These are phyloP conservation scores for Colletotrichum liaoningense DNA, from an alignment of 2,329 filamentous ascomycete species.

Conservation along the genomic window DNA sequence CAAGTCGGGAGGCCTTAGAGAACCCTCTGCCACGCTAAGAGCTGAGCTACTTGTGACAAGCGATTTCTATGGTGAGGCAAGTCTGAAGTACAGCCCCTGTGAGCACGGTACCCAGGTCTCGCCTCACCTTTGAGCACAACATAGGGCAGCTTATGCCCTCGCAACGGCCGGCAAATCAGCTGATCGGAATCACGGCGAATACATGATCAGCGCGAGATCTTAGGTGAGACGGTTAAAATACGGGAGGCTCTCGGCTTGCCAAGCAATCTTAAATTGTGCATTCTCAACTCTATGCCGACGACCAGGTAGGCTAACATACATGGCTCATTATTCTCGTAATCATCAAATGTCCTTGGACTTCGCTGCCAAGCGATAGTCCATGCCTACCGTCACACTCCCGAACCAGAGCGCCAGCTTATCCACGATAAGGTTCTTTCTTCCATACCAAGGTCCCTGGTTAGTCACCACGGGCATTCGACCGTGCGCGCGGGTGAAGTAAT, in stretches of 20 bases:
- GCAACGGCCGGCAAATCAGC: background rate
- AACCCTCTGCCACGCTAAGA: background rate
- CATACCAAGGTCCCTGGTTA: conserved; percentile 49
- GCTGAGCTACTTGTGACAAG: background rate
- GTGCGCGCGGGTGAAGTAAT: conserved; percentile 49
- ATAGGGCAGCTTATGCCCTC: background rate
- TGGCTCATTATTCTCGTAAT: conserved; percentile 12
- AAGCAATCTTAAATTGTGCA: background rate
- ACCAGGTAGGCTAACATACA: background rate
- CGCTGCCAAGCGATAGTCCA: conserved; percentile 41
- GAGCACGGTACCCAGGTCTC: background rate
- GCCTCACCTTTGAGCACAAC: background rate
- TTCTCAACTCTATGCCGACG: background rate
- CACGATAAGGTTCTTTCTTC: conserved; percentile 43
- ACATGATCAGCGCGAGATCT: background rate
- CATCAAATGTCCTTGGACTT: conserved; percentile 40
- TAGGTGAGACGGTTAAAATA: background rate
- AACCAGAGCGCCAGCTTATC: conserved; percentile 46
- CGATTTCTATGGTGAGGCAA: background rate
- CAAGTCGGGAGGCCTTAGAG: background rate
- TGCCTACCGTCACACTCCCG: conserved; percentile 45
- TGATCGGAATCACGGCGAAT: background rate
- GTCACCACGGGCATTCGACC: conserved; percentile 51
- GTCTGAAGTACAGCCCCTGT: background rate
- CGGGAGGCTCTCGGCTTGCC: background rate